Evolutionary conservation across 805 yeast species (phyloP).

Genomic region (Candida sphagnicola): DNA sequence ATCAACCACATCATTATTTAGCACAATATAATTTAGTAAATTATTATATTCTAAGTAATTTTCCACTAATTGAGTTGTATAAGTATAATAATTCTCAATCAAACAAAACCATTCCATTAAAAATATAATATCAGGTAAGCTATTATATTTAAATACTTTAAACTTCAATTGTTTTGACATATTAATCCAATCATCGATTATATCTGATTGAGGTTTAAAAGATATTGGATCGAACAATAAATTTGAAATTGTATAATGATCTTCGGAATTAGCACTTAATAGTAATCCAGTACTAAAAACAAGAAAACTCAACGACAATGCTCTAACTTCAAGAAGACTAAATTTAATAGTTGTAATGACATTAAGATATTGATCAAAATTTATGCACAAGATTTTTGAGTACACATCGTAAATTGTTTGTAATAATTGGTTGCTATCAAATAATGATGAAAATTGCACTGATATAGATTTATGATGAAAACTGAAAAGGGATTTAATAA

Average conservation of each 20-base stretch:
- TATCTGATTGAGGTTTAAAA: conserved; percentile 11
- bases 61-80: conserved; percentile 15
- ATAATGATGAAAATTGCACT: conserved; percentile 6
- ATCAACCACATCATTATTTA: conserved; percentile 15
- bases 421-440: conserved; percentile 6
- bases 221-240: conserved; percentile 6
- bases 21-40: conserved; percentile 16
- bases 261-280: conserved; percentile 2
- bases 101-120: conserved; percentile 24
- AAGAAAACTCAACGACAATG: conserved; percentile 14
- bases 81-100: conserved; percentile 17
- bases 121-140: conserved; percentile 20
- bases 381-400: conserved; percentile 3
- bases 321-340: conserved; percentile 12
- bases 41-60: conserved; percentile 26
- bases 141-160: conserved; percentile 14
- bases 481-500: conserved; percentile 5
- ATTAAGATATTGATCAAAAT: conserved; percentile 8
- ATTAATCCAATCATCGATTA: conserved; percentile 13
- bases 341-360: conserved; percentile 6
- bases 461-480: conserved; percentile 5
- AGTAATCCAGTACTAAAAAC: conserved; percentile 19
- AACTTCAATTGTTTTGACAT: conserved; percentile 15
- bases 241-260: background rate
- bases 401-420: conserved; percentile 6